Base-by-base conservation (phyloP, 257 asterid genomes). In the Gentiana dahurica region DNA sequence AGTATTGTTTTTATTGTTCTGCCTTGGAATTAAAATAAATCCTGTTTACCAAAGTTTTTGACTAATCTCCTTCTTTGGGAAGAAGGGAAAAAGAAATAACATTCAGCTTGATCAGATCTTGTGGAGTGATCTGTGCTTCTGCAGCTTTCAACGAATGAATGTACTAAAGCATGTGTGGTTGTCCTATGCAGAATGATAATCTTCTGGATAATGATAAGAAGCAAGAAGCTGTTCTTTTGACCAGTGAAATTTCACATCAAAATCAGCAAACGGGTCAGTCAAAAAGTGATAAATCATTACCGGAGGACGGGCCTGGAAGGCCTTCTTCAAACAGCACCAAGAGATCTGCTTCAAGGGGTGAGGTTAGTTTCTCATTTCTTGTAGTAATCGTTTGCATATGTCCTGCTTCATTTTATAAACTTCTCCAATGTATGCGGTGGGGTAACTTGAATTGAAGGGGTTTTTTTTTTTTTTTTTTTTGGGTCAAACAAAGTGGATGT, bases 301-400 rank as follows among this genome's bases (percentile, higher is more conserved):
- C 4, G 37, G 76, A 76, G 49, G 52, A 36, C 11, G 65, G 63
- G 61, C 50, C 63, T 36, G 62, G 39, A 65, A 77, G 41, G 58
- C 65, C 67, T 36, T 57, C 61, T 58, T 58, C 68, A 49, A 57
- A 62, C 39, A 59, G 65, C 65, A 70, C 82, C 36, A 76, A 70
- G 67, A 91, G 79, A 73, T 51, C 24, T 24, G 24, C 77, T 68
- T 44, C 84, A 65, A 83, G 68, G 77, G 59, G 64, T 57, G 97
- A 87, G 96, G 98, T 83, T 62, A 15, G 64, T 54, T 58, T 54
- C 53, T 24, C 24, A 24, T 24, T 24, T 24, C 24, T 24, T 24
- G 24, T 24, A 24, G 24, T 24, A 24, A 24, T 24, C 24, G 1
- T 24, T 24, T 24, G 24, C 24, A 24, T 24, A 24, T 24, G 24